Percentiles rank a stretch among this genome's conserved stretches.
Conservation (phyloP, 257 asterid species). For the Oldenlandia corymbosa region DNA sequence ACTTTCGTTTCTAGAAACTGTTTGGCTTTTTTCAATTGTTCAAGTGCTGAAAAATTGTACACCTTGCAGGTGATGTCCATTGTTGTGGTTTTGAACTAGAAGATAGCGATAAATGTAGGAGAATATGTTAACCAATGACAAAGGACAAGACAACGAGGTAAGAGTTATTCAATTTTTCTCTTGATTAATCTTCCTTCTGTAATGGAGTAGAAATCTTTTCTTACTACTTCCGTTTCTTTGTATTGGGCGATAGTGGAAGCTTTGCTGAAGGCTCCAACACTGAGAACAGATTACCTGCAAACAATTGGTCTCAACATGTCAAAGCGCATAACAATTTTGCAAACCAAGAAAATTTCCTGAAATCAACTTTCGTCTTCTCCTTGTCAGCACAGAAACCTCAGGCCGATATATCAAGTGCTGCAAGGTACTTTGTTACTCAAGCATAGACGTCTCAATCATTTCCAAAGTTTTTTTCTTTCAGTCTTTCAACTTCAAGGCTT, state of each 20-base stretch:
- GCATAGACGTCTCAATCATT: not conserved
- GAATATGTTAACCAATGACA: constrained; percentile 26
- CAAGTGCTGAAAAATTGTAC: constrained; percentile 9
- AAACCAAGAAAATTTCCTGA: constrained; percentile 57
- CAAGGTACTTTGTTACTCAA: constrained; percentile 43
- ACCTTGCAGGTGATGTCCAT: constrained; percentile 2
- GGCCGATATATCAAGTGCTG: constrained; percentile 31
- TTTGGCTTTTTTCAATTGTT: not conserved
- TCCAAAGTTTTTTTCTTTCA: not conserved
- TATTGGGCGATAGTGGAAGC: constrained; percentile 34
- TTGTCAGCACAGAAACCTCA: constrained; percentile 61
- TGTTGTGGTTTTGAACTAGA: constrained; percentile 16
- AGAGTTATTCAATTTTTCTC: constrained; percentile 13
- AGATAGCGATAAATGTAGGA: constrained; percentile 16
- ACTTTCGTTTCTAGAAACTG: not conserved
- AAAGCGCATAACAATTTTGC: constrained; percentile 51
- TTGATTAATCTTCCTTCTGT: not conserved
- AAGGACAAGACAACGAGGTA: constrained; percentile 40
- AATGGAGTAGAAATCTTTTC: not conserved
- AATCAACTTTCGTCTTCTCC: constrained; percentile 60
- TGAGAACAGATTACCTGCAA: constrained; percentile 35
- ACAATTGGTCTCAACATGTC: constrained; percentile 71
- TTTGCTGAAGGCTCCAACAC: constrained; percentile 30
- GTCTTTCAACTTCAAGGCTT: not conserved
- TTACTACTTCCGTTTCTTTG: not conserved